Evolutionary conservation across 139 green algal species (phyloP).

Genomic region (Picochlorum sp.): DNA sequence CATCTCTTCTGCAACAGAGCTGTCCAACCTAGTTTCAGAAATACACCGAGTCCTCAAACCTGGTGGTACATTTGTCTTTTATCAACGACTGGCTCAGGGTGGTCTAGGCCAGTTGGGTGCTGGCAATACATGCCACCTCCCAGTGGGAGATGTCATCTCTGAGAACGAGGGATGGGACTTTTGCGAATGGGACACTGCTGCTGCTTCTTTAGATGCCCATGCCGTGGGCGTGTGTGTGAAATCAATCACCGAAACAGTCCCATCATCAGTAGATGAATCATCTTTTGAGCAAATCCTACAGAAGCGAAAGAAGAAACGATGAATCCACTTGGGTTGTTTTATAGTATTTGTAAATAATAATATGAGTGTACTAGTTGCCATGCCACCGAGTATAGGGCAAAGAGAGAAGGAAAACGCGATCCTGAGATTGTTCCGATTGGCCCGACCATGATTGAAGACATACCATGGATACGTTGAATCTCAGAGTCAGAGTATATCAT

Average conservation of each 20-base stretch:
- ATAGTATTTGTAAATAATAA: too few species aligned
- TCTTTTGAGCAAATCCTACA: conserved; percentile 30
- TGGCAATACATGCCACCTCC: too few species aligned
- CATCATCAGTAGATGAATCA: conserved; percentile 16
- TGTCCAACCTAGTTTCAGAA: conserved; percentile 25
- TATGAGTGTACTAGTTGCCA: too few species aligned
- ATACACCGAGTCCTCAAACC: conserved; percentile 39
- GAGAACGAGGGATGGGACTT: conserved; percentile 26
- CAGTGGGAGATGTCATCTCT: conserved; percentile 10
- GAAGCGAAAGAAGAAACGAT: conserved; percentile 5
- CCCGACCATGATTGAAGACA: too few species aligned
- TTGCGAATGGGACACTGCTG: conserved; percentile 36
- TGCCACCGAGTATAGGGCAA: too few species aligned
- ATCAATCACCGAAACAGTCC: conserved; percentile 4
- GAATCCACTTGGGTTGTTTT: background rate
- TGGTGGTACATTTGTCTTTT: conserved; percentile 43
- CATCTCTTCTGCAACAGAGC: background rate
- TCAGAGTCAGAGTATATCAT: conserved; percentile 85
- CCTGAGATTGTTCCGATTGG: too few species aligned
- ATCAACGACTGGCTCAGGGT: conserved; percentile 22
- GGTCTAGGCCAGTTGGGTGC: too few species aligned
- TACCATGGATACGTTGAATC: background rate
- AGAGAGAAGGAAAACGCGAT: too few species aligned
- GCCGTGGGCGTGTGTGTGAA: conserved; percentile 48
- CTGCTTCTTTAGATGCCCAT: conserved; percentile 41